Base-by-base conservation (phyloP, 1,284 basidiomycete species). In the Macrocystidia cucumis region DNA sequence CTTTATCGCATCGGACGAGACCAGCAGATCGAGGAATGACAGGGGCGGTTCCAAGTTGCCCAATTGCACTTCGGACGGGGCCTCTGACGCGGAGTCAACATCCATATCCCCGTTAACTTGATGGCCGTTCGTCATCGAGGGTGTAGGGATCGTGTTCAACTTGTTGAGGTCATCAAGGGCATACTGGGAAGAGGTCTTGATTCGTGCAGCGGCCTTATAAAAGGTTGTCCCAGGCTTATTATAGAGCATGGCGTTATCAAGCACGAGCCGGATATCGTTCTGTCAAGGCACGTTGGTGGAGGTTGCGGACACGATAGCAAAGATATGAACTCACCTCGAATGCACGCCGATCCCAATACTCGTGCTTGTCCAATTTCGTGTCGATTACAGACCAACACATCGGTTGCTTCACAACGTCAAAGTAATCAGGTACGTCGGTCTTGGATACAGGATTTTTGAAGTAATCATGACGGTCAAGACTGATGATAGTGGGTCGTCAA, bases 361-460 rank as follows among this genome's bases (percentile, higher is more conserved):
- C 69, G 39, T 88, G 80, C 29, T 67, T 63, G 35, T 91, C 81
- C 19, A 98, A 57, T 56, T 88, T 92, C 9, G 63, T 59, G 19
- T 87, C 79, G 42, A 99, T 96, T 26, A 64, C 67, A 12, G 67
- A 63, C 90, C 92, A 98, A 45, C 82, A 81, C 88, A 97, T 97
- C 0, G 95, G 95, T 7, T 72, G 65, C 50, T 84, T 75, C 55
- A 98, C 72, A 33, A 96, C 65, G 34, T 91, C 84, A 51, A 83
- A 88, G 56, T 99, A 99, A 54, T 98, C 93, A 0, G 93, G 92
- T 0, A 91, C 91, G 25, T 89, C 81, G 0, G 56, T 56, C 36
- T 67, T 74, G 18, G 74, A 84, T n/a, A 96, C 91, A 0, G 90
- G 89, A 41, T 81, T 72, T 42, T 78, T 74, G 60, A 95, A 96